Percentiles rank a stretch among this genome's conserved stretches.
phyloP scores from a whole-genome alignment of 352 stramenopile genomes.

The Elongisporangium undulatum region DNA sequence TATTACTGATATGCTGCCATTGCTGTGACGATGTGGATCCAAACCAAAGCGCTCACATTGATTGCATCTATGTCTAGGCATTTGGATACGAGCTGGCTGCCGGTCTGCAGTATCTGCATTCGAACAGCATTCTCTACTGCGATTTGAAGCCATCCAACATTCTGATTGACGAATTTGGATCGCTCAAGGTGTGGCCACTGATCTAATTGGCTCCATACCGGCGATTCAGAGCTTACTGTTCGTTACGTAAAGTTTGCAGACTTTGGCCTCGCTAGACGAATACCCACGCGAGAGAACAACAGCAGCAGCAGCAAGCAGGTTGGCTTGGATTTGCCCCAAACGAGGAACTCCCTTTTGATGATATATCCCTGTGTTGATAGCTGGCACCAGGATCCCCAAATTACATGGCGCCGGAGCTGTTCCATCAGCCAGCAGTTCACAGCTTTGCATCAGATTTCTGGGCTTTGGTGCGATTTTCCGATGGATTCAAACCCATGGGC shows the following conservation, averaged over 20 bases:
- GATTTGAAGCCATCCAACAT: conserved; percentile 91
- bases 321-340: neutral
- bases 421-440: conserved; percentile 75
- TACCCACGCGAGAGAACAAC: conserved; percentile 52
- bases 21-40: neutral
- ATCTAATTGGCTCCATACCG: neutral
- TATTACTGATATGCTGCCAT: conserved; percentile 18
- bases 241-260: conserved; percentile 61
- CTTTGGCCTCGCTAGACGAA: conserved; percentile 85
- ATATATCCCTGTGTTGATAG: conserved; percentile 8
- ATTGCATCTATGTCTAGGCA: conserved; percentile 13
- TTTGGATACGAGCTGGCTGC: conserved; percentile 75
- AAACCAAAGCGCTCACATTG: neutral
- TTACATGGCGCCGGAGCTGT: conserved; percentile 93
- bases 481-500: neutral
- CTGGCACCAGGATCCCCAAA: conserved; percentile 72
- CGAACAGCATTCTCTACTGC: conserved; percentile 86
- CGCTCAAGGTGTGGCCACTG: conserved; percentile 55
- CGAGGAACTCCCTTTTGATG: neutral
- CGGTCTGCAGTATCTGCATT: conserved; percentile 87
- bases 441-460: conserved; percentile 90
- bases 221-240: neutral
- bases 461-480: conserved; percentile 44
- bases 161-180: conserved; percentile 91
- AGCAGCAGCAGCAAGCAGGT: conserved; percentile 4